Conservation (phyloP, 2,329 filamentous ascomycete species). For the Phoma sp. region DNA sequence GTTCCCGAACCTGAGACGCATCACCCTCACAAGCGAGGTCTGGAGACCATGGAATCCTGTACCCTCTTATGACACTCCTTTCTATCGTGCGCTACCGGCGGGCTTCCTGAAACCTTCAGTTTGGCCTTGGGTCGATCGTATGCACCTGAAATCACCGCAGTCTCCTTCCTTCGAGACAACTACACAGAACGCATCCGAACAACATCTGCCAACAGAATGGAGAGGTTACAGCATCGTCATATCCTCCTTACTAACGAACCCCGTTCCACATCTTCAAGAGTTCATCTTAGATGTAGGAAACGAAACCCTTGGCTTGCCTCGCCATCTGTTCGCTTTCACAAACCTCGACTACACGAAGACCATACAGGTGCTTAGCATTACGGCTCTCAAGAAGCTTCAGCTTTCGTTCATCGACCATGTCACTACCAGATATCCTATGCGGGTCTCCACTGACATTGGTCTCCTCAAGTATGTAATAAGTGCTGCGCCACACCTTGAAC, state of each 20-base stretch:
- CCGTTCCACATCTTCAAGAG: conserved; percentile 41
- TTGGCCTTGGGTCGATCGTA: conserved; percentile 39
- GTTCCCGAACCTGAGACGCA: conserved; percentile 47
- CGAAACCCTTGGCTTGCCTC: conserved; percentile 11
- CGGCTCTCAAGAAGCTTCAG: conserved; percentile 2
- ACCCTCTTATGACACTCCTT: conserved; percentile 54
- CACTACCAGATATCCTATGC: no score
- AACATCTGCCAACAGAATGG: conserved; percentile 24
- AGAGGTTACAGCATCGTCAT: conserved; percentile 44
- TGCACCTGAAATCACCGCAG: conserved; percentile 13
- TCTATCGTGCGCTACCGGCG: conserved; percentile 51
- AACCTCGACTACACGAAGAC: conserved; percentile 18
- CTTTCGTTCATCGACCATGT: background rate
- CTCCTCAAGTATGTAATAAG: background rate
- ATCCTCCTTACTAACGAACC: conserved; percentile 31
- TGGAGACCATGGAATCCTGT: conserved; percentile 47
- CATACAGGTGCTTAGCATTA: background rate
- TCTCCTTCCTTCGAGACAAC: background rate
- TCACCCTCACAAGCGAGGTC: conserved; percentile 52
- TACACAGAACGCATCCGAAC: background rate
- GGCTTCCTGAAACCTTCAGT: conserved; percentile 53
- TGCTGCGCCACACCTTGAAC: background rate
- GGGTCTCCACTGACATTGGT: background rate
- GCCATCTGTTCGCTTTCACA: conserved; percentile 7
- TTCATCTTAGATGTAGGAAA: conserved; percentile 44